These are phyloP conservation scores for Metschnikowia bowlesiae DNA, from an alignment of 805 yeast genomes.

Conservation along the genomic window DNA sequence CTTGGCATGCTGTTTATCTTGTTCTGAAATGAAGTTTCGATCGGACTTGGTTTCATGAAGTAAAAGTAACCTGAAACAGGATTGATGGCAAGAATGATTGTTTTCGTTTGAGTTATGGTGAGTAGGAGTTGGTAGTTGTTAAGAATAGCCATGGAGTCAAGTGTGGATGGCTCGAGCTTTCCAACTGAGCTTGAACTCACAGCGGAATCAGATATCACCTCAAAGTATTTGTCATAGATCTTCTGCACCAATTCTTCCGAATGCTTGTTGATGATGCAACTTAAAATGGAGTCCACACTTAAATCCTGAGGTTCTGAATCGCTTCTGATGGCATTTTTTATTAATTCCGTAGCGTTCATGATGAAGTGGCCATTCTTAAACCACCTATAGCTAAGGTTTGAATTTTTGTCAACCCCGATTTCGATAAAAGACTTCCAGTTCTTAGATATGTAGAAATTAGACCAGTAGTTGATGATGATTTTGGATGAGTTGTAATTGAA, in stretches of 20 bases:
- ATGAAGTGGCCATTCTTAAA: slow-evolving; percentile 49
- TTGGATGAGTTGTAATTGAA: slow-evolving; percentile 54
- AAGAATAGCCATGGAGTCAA: slow-evolving; percentile 15
- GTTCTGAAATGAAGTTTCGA: slow-evolving; percentile 29
- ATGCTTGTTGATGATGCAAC: slow-evolving; percentile 36
- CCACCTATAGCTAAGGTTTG: slow-evolving; percentile 57
- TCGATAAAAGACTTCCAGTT: slow-evolving; percentile 53
- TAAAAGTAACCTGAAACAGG: slow-evolving; percentile 39
- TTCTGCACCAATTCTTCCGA: slow-evolving; percentile 29
- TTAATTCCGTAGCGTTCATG: slow-evolving; percentile 1
- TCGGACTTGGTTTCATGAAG: slow-evolving; percentile 36
- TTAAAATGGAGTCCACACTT: slow-evolving; percentile 33
- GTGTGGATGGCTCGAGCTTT: slow-evolving; percentile 5
- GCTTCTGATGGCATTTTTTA: slow-evolving; percentile 10
- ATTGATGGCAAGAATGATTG: slow-evolving; percentile 35
- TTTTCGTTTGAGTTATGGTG: slow-evolving; percentile 28
- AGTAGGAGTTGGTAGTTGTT: slow-evolving; percentile 33
- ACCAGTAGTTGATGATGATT: slow-evolving; percentile 64
- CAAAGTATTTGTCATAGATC: slow-evolving; percentile 16
- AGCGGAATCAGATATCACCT: slow-evolving; percentile 6
- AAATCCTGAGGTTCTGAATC: slow-evolving; percentile 25
- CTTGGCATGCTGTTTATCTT: slow-evolving; percentile 26
- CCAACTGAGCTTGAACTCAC: background rate
- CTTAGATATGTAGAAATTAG: slow-evolving; percentile 38
- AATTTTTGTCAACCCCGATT: slow-evolving; percentile 50